phyloP scores from a whole-genome alignment of 148 eudicot genomes.

The Chenopodium album region DNA sequence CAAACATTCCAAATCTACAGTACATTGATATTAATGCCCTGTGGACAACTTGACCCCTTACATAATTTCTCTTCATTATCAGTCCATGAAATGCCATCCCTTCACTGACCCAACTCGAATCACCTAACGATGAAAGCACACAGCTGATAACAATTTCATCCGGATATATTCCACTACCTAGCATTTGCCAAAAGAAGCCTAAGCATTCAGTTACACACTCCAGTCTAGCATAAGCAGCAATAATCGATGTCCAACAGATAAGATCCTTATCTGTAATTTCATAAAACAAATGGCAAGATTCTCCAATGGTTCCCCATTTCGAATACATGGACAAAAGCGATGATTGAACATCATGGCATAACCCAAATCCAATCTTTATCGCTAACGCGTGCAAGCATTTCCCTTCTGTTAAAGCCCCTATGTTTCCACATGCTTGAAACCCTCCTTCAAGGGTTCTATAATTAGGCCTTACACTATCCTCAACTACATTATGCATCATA shows the following conservation, averaged over 20 bases:
- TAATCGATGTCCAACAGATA: slow-evolving; percentile 60
- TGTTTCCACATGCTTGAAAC: slow-evolving; percentile 62
- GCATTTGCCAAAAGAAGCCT: slow-evolving; percentile 48
- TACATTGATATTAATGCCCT: slow-evolving; percentile 68
- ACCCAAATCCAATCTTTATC: slow-evolving; percentile 49
- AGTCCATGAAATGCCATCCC: slow-evolving; percentile 68
- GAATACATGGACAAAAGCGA: slow-evolving; percentile 65
- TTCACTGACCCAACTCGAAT: slow-evolving; percentile 37
- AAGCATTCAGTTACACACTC: slow-evolving; percentile 40
- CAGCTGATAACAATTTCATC: slow-evolving; percentile 62
- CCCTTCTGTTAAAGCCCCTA: slow-evolving; percentile 52
- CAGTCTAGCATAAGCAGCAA: slow-evolving; percentile 50
- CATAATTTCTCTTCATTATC: slow-evolving; percentile 46
- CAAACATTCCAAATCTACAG: slow-evolving; percentile 49
- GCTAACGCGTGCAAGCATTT: slow-evolving; percentile 60
- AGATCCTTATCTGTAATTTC: slow-evolving; percentile 56
- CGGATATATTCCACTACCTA: slow-evolving; percentile 39
- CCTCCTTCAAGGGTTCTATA: slow-evolving; percentile 72
- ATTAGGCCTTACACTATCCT: slow-evolving; percentile 50
- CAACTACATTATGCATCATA: slow-evolving; percentile 52
- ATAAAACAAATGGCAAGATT: slow-evolving; percentile 42
- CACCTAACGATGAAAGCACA: slow-evolving; percentile 50
- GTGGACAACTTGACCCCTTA: slow-evolving; percentile 35
- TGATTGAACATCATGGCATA: slow-evolving; percentile 40
- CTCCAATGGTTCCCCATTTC: slow-evolving; percentile 49